Evolutionary conservation across 2,329 filamentous ascomycete species (phyloP).

Genomic region (Westerdykella aurantiaca): DNA sequence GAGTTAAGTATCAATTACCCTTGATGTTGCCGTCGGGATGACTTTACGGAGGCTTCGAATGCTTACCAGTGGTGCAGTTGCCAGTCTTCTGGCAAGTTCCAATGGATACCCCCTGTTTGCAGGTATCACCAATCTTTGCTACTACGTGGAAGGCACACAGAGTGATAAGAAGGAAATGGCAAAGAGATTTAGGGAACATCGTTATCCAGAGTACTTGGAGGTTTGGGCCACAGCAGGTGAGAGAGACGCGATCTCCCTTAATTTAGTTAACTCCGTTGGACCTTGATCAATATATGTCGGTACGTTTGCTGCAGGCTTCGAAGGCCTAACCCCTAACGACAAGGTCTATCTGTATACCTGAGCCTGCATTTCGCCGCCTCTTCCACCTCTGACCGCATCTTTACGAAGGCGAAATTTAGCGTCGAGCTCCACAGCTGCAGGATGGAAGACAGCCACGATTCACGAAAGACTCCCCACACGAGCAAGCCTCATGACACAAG

Average conservation of each 20-base stretch:
- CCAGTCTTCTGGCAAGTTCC: conserved; percentile 1
- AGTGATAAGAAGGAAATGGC: not conserved
- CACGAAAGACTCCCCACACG: too few species aligned
- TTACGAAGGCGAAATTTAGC: too few species aligned
- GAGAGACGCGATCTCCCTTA: too few species aligned
- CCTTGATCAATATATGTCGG: not conserved
- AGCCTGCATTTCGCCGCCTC: not conserved
- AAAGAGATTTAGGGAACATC: not conserved
- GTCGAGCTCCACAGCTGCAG: too few species aligned
- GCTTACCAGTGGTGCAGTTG: conserved; percentile 1
- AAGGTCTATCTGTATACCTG: not conserved
- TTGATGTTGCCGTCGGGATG: too few species aligned
- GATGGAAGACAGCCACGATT: too few species aligned
- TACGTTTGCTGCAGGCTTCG: not conserved
- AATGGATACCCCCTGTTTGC: conserved; percentile 1
- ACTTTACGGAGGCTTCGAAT: too few species aligned
- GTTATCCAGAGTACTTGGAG: too few species aligned
- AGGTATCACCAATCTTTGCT: conserved; percentile 1
- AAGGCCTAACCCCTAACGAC: not conserved
- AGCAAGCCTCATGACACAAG: too few species aligned
- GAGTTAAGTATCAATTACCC: too few species aligned
- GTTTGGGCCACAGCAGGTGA: too few species aligned
- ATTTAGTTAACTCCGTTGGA: not conserved
- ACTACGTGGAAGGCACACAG: not conserved
- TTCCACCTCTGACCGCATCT: too few species aligned